Conservation (phyloP, 495 filamentous ascomycete genomes). For the Penicillium odoratum region DNA sequence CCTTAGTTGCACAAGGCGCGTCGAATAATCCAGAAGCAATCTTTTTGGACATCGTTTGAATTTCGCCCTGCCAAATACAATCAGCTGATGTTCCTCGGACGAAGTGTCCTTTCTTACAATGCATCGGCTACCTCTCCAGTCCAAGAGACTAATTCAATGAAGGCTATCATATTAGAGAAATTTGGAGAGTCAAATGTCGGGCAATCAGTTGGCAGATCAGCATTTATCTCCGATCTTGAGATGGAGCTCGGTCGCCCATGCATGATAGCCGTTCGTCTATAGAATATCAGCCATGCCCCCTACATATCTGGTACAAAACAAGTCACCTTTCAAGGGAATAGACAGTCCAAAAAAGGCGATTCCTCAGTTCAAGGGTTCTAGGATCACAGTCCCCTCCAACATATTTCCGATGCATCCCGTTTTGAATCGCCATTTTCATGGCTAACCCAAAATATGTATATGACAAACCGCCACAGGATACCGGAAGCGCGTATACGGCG, state of each 20-base stretch:
- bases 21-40: slow-evolving; percentile 38
- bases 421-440: slow-evolving; percentile 51
- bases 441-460: slow-evolving; percentile 50
- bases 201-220: slow-evolving; percentile 39
- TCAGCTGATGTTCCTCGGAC: background rate
- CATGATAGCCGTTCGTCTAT: slow-evolving; percentile 38
- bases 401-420: slow-evolving; percentile 52
- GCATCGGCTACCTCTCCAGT: slow-evolving; percentile 41
- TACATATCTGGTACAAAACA: background rate
- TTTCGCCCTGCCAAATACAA: slow-evolving; percentile 14
- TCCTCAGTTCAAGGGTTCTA: slow-evolving; percentile 41
- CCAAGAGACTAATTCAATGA: slow-evolving; percentile 42
- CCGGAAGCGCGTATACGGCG: slow-evolving; percentile 44
- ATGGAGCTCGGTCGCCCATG: slow-evolving; percentile 46
- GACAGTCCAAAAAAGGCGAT: slow-evolving; percentile 49
- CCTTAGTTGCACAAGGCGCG: slow-evolving; percentile 36
- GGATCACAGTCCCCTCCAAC: slow-evolving; percentile 35
- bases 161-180: slow-evolving; percentile 41
- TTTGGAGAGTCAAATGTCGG: slow-evolving; percentile 35
- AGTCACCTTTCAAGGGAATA: slow-evolving; percentile 47
- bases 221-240: slow-evolving; percentile 41
- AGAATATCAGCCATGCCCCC: background rate
- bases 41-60: slow-evolving; percentile 39
- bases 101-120: slow-evolving; percentile 31
- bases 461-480: slow-evolving; percentile 46